phyloP scores from a whole-genome alignment of 78 protist genomes.

The Dictyostelium capitatum region DNA sequence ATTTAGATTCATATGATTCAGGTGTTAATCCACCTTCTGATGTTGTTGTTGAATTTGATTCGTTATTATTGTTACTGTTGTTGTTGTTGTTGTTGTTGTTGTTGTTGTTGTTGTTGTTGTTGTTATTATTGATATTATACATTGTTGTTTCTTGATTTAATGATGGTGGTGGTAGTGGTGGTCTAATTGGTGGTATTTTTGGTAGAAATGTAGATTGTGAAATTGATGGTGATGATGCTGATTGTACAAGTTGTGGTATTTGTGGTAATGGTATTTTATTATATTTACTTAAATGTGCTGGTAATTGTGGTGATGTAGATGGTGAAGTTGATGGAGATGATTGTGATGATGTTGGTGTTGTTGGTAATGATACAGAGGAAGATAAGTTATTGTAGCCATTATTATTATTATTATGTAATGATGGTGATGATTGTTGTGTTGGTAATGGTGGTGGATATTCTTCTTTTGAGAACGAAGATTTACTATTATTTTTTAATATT shows the following conservation, averaged over 20 bases:
- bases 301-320: background rate
- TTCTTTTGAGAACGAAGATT: background rate
- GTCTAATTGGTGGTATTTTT: background rate
- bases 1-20: background rate
- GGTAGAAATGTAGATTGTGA: background rate
- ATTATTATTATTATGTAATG: background rate
- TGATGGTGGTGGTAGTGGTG: background rate
- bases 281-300: background rate
- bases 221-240: slow-evolving; percentile 6
- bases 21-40: slow-evolving; percentile 38
- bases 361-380: background rate
- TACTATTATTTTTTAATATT: slow-evolving; percentile 2
- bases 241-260: slow-evolving; percentile 4
- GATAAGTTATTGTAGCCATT: too few species aligned
- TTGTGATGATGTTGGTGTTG: background rate
- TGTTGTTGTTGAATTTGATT: background rate
- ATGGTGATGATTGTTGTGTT: background rate
- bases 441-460: background rate
- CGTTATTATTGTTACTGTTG: background rate
- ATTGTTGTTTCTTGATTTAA: background rate
- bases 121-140: background rate
- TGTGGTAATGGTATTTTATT: slow-evolving; percentile 22
- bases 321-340: background rate
- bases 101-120: background rate
- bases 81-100: background rate